Conservation (phyloP, 805 yeast genomes). For the Sugiyamaella floridensis region DNA sequence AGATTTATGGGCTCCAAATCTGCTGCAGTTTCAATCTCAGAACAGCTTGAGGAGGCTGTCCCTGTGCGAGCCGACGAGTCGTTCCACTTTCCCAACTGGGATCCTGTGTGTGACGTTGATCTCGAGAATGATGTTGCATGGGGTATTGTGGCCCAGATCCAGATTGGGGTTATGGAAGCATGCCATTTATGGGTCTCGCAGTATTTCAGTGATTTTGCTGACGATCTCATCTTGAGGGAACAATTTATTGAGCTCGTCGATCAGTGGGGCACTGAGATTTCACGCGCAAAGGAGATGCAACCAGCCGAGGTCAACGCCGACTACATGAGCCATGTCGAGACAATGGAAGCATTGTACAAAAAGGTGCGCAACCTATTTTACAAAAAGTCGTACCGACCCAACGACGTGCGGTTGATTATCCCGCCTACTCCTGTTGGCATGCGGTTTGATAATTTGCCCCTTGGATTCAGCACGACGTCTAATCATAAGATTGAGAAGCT, state of each 20-base stretch:
- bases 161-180: constrained; percentile 74
- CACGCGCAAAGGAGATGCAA: constrained; percentile 21
- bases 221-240: constrained; percentile 53
- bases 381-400: constrained; percentile 29
- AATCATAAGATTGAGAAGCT: constrained; percentile 44
- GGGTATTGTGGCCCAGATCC: constrained; percentile 66
- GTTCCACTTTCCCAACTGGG: constrained; percentile 23
- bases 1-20: constrained; percentile 57
- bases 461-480: constrained; percentile 12
- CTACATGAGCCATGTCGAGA: constrained; percentile 20
- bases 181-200: constrained; percentile 61
- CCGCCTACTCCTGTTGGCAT: constrained; percentile 18
- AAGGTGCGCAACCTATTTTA: constrained; percentile 56
- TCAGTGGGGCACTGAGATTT: constrained; percentile 59
- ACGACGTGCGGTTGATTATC: constrained; percentile 24
- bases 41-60: constrained; percentile 20
- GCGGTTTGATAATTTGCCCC: constrained; percentile 14
- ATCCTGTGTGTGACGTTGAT: constrained; percentile 19
- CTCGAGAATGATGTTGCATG: constrained; percentile 49
- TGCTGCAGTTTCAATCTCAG: constrained; percentile 50
- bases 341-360: constrained; percentile 43
- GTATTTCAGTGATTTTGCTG: constrained; percentile 69
- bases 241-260: constrained; percentile 59
- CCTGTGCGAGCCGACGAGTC: constrained; percentile 6
- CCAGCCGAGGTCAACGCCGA: constrained; percentile 13